These are phyloP conservation scores for Hawksworthiomyces lignivorus DNA, from an alignment of 2,329 filamentous ascomycete genomes.

Conservation along the genomic window DNA sequence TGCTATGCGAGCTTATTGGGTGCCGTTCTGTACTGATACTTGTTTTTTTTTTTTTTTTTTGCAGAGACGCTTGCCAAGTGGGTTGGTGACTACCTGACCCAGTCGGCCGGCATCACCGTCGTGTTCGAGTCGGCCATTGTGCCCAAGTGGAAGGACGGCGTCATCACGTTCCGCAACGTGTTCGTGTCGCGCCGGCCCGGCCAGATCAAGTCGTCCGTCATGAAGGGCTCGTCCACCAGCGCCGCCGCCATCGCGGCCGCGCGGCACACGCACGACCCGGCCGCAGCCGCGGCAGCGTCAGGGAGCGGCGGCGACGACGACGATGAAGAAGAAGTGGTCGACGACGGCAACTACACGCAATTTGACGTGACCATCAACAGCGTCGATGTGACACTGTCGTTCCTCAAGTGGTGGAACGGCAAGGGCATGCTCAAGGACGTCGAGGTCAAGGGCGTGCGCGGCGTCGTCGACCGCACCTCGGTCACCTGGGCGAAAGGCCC, in stretches of 20 bases:
- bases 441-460: slow-evolving; percentile 86
- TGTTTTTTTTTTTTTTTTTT: too few relatives aligned
- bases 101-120: slow-evolving; percentile 85
- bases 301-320: not conserved
- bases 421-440: slow-evolving; percentile 88
- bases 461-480: slow-evolving; percentile 82
- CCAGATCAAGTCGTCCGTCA: slow-evolving; percentile 72
- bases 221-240: slow-evolving; percentile 79
- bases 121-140: slow-evolving; percentile 98
- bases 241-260: slow-evolving; percentile 82
- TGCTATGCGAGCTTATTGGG: too few relatives aligned
- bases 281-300: not conserved
- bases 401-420: slow-evolving; percentile 98
- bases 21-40: slow-evolving; percentile 2
- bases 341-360: slow-evolving; percentile 96
- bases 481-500: slow-evolving; percentile 63
- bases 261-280: slow-evolving; percentile 12
- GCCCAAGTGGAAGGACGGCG: slow-evolving; percentile 87
- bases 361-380: slow-evolving; percentile 93
- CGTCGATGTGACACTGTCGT: slow-evolving; percentile 92
- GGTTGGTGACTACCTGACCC: slow-evolving; percentile 91
- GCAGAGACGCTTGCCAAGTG: slow-evolving; percentile 84
- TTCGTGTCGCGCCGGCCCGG: slow-evolving; percentile 90
- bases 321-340: slow-evolving; percentile 40
- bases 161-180: slow-evolving; percentile 94